A percentile compares a stretch with the other conserved stretches of the same genome.
Evolutionary conservation across 768 basidiomycete species (phyloP).

Genomic region (Suillus hirtellus): DNA sequence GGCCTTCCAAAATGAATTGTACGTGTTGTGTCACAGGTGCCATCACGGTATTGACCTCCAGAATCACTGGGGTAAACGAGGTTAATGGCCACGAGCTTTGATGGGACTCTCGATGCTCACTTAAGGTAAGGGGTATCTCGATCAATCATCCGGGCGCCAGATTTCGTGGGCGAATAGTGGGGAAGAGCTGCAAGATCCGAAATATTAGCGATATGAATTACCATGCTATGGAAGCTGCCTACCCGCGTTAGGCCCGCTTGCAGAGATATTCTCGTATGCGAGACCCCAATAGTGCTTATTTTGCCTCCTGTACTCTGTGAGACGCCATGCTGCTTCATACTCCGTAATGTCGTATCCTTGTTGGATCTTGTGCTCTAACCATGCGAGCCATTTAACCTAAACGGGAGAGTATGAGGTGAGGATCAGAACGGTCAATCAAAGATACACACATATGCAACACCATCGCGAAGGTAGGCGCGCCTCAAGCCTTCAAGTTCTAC

Average conservation of each 20-base stretch:
- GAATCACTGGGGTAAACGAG: conserved; percentile 65
- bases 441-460: conserved; percentile 72
- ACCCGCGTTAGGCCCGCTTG: conserved; percentile 85
- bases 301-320: conserved; percentile 74
- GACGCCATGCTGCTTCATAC: conserved; percentile 85
- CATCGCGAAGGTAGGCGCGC: conserved; percentile 87
- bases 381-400: conserved; percentile 81
- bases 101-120: conserved; percentile 43
- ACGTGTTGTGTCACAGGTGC: conserved; percentile 84
- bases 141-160: conserved; percentile 70
- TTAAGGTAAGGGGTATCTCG: conserved; percentile 85
- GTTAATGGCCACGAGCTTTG: conserved; percentile 19
- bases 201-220: conserved; percentile 7
- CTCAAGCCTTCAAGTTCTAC: conserved; percentile 82
- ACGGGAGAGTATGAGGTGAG: conserved; percentile 14
- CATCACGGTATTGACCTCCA: conserved; percentile 87
- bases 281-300: conserved; percentile 79
- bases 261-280: conserved; percentile 89
- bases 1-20: conserved; percentile 89
- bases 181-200: conserved; percentile 61
- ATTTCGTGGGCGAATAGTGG: conserved; percentile 83
- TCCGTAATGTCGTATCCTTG: conserved; percentile 86
- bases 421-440: conserved; percentile 11
- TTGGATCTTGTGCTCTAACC: conserved; percentile 80
- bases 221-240: conserved; percentile 18